Evolutionary conservation across 129 eudicot species (phyloP), one percentile per base, ranked within the genome.

Genomic region (Escallonia rubra): DNA sequence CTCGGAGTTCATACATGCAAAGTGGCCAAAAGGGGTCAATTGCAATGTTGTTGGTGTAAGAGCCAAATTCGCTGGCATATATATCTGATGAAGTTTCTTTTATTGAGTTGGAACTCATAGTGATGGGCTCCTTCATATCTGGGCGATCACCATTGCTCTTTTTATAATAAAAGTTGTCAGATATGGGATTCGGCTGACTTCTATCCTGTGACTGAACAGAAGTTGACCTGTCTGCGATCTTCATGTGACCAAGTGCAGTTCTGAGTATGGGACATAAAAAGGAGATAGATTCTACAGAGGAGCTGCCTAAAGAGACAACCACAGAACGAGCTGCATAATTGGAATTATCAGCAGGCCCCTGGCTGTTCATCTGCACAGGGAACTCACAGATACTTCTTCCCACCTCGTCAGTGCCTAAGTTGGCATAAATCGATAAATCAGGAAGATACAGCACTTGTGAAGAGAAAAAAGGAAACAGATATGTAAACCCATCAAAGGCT

Each of bases 1-100:
- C 96, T 57, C 90, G 79, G 65, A 89, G 81, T 72, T 89, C 92
- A 67, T 53, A 89, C 92, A 85, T 89, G 73, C 96, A 89, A 68
- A 85, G 85, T 51, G 96, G 90, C 96, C 87, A 80, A 51, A 78
- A 74, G 46, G 96, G 92, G 71, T 89, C 77, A 11, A 89, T 76
- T 12, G 79, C 76, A 64, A 71, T 68, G 65, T 74, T 78, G 78
- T 65, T 70, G 61, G 89, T 69, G 75, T 70, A 89, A 67, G 82
- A 83, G 67, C 91, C 96, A 69, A 55, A 72, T 61, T 71, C 69
- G 16, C 67, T 68, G 12, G 50, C 73, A 65, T 63, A 59, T 12
- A 74, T 34, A 75, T 79, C 80, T 70, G 67, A 12, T 53, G 74
- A 69, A 51, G 75, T 49, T 44, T 6, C 59, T 45, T 74, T 71